Evolutionary conservation across 257 asterid species (phyloP).

Genomic region (Lycium barbarum): DNA sequence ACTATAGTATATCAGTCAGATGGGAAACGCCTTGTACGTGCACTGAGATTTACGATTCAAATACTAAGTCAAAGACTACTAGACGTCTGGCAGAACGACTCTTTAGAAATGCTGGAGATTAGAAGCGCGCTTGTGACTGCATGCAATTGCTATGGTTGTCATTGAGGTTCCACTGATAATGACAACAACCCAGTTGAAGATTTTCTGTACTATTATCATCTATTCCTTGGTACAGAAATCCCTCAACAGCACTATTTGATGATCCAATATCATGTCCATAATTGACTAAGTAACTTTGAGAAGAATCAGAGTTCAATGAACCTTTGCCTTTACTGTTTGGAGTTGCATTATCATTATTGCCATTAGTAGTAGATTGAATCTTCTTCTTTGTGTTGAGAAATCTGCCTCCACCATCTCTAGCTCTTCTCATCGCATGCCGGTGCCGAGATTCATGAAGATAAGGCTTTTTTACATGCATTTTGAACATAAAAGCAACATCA

Average conservation of each 20-base stretch:
- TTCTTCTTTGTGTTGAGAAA: conserved; percentile 71
- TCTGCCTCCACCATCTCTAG: conserved; percentile 85
- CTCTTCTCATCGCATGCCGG: conserved; percentile 76
- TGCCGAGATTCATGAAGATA: conserved; percentile 91
- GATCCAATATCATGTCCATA: conserved; percentile 18
- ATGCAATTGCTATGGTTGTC: conserved; percentile 13
- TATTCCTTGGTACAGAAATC: conserved; percentile 27
- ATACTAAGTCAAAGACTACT: not conserved
- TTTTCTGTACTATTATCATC: conserved; percentile 2
- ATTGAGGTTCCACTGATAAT: conserved; percentile 30
- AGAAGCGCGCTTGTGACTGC: not conserved
- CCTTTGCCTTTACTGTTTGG: conserved; percentile 16
- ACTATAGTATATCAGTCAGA: conserved; percentile 21
- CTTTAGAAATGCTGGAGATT: not conserved
- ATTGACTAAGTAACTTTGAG: not conserved
- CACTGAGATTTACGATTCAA: not conserved
- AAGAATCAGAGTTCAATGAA: not conserved
- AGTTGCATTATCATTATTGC: not conserved
- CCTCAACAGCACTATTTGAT: not conserved
- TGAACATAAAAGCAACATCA: not conserved
- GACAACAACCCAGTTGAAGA: conserved; percentile 21
- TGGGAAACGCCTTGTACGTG: not conserved
- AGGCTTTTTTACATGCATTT: conserved; percentile 51
- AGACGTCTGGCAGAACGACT: not conserved
- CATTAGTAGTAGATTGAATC: not conserved